Percentiles rank a stretch among this genome's conserved stretches.
Conservation (phyloP, 2,329 filamentous ascomycete species). For the Plenodomus biglobosus region DNA sequence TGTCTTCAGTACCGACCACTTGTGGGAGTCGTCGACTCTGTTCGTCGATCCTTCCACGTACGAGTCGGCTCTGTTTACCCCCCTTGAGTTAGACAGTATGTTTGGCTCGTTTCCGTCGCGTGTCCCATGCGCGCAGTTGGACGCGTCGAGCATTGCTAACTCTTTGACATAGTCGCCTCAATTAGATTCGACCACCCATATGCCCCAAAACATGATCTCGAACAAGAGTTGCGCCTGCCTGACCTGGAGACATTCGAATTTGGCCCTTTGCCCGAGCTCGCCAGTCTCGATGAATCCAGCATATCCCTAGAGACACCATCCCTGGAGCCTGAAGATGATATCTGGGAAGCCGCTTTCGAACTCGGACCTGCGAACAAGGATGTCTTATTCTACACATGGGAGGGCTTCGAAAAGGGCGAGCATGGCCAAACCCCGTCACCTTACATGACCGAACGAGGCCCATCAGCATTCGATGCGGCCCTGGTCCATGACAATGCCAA, state of each 20-base stretch:
- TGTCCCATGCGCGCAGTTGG: background rate
- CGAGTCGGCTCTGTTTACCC: constrained; percentile 37
- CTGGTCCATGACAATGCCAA: constrained; percentile 46
- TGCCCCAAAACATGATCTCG: constrained; percentile 39
- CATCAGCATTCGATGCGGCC: constrained; percentile 66
- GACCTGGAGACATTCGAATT: constrained; percentile 46
- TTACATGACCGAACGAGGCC: constrained; percentile 70
- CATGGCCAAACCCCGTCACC: constrained; percentile 48
- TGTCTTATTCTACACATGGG: constrained; percentile 65
- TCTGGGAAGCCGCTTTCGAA: constrained; percentile 45
- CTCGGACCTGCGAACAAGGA: constrained; percentile 35
- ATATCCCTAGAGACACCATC: constrained; percentile 29
- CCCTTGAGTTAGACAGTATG: constrained; percentile 42
- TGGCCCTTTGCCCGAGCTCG: constrained; percentile 41
- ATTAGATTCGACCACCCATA: constrained; percentile 46
- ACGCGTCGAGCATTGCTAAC: constrained; percentile 33
- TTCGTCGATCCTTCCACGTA: constrained; percentile 21
- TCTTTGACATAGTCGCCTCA: constrained; percentile 30
- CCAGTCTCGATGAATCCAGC: constrained; percentile 35
- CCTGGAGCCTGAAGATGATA: constrained; percentile 36
- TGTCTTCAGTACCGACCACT: constrained; percentile 65
- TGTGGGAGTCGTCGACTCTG: constrained; percentile 60
- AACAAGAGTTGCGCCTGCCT: constrained; percentile 41
- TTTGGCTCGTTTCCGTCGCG: constrained; percentile 24
- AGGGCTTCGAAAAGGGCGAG: constrained; percentile 59